A percentile compares a stretch with the other conserved stretches of the same genome.
phyloP scores from a whole-genome alignment of 1,284 basidiomycete genomes.

The Chiua sp. region DNA sequence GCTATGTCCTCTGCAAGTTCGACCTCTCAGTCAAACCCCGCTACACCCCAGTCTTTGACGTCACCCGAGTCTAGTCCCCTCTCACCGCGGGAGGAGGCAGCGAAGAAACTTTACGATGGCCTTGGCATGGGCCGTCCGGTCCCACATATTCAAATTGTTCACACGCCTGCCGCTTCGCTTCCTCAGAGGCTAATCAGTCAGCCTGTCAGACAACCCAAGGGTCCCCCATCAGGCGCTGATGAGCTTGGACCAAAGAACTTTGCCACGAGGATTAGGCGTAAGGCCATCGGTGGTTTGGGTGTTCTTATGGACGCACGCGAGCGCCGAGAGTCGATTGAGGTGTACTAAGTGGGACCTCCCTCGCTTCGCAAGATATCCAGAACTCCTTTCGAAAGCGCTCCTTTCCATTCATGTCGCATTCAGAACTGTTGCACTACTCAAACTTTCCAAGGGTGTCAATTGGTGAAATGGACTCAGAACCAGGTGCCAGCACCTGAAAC shows the following conservation, averaged over 20 bases:
- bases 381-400: conserved; percentile 23
- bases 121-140: conserved; percentile 72
- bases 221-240: conserved; percentile 84
- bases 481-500: conserved; percentile 34
- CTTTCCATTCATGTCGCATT: conserved; percentile 20
- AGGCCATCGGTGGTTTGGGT: conserved; percentile 79
- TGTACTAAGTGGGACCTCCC: conserved; percentile 49
- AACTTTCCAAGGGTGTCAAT: conserved; percentile 9
- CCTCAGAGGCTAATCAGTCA: conserved; percentile 47
- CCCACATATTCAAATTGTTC: conserved; percentile 23
- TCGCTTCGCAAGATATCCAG: conserved; percentile 7
- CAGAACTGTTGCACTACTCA: conserved; percentile 19
- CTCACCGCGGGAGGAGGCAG: conserved; percentile 79
- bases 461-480: conserved; percentile 30
- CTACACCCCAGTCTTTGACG: conserved; percentile 73
- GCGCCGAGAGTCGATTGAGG: conserved; percentile 63
- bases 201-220: conserved; percentile 82
- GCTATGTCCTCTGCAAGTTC: conserved; percentile 57
- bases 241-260: conserved; percentile 92
- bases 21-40: conserved; percentile 64
- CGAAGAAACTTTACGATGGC: conserved; percentile 84
- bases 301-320: conserved; percentile 78
- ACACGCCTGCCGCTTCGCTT: conserved; percentile 10
- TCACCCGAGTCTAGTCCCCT: conserved; percentile 60
- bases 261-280: conserved; percentile 77